Percentiles rank a stretch among this genome's conserved stretches.
Evolutionary conservation across 257 asterid genomes (phyloP).

Genomic region (Capsicum chinense): DNA sequence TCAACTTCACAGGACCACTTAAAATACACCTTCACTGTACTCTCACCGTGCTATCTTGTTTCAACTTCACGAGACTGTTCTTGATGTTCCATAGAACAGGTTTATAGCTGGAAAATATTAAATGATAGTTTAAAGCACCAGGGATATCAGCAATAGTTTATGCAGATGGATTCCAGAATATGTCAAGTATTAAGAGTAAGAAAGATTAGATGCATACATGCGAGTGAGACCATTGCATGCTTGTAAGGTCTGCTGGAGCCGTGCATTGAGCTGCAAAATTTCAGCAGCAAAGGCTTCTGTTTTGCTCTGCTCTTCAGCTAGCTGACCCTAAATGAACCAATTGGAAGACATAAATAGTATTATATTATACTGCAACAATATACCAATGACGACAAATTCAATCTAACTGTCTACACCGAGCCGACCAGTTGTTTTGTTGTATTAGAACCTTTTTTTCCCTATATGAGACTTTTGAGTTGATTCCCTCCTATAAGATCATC

Average conservation of each 20-base stretch:
- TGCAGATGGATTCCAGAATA: constrained; percentile 9
- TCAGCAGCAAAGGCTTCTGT: constrained; percentile 82
- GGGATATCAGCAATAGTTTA: not conserved
- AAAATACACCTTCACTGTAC: constrained; percentile 43
- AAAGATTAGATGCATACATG: constrained; percentile 57
- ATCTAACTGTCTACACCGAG: not conserved
- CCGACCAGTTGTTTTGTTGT: not conserved
- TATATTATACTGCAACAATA: not conserved
- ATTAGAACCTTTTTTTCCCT: not conserved
- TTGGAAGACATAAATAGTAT: not conserved
- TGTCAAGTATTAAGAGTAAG: constrained; percentile 15
- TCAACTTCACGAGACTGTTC: constrained; percentile 74
- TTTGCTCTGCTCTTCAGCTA: constrained; percentile 83
- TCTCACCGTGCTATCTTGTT: constrained; percentile 64
- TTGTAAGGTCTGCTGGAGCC: constrained; percentile 80
- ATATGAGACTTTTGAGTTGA: not conserved
- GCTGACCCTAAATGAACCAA: constrained; percentile 54
- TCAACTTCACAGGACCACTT: not conserved
- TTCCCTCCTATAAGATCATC: no score
- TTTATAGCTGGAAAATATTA: constrained; percentile 60
- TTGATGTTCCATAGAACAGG: constrained; percentile 81
- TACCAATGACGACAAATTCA: not conserved
- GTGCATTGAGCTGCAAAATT: constrained; percentile 76
- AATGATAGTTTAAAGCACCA: constrained; percentile 12
- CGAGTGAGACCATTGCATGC: constrained; percentile 73